phyloP scores from a whole-genome alignment of 257 asterid species.

The Solanum gandarillasii region DNA sequence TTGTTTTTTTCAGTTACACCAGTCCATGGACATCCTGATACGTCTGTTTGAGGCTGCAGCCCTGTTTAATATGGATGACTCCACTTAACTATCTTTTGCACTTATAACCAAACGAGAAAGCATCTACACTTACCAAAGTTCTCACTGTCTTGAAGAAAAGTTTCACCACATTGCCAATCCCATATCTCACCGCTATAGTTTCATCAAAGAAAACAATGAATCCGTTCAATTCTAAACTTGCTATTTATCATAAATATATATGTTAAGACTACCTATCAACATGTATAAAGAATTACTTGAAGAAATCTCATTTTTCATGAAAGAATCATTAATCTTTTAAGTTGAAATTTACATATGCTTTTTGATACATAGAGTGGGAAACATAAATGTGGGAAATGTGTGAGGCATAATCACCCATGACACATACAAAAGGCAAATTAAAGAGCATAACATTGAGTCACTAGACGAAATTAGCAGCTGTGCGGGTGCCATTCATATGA shows the following conservation, averaged over 20 bases:
- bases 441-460: neutral
- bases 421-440: neutral
- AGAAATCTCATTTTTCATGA: neutral
- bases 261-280: neutral
- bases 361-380: neutral
- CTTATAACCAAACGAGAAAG: neutral
- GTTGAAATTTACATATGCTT: neutral
- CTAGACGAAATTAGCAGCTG: neutral
- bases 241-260: neutral
- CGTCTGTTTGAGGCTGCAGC: neutral
- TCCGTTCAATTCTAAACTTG: neutral
- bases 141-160: slow-evolving; percentile 1
- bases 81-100: neutral
- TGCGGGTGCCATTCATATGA: neutral
- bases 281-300: neutral
- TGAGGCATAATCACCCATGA: neutral
- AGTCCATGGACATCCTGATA: slow-evolving; percentile 7
- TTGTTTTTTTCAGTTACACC: neutral
- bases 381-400: neutral
- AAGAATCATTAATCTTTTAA: neutral
- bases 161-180: slow-evolving; percentile 12
- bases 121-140: neutral
- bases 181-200: slow-evolving; percentile 3
- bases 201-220: neutral
- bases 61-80: neutral